Conservation (phyloP, 345 rosid species). For the Gossypium australe region DNA sequence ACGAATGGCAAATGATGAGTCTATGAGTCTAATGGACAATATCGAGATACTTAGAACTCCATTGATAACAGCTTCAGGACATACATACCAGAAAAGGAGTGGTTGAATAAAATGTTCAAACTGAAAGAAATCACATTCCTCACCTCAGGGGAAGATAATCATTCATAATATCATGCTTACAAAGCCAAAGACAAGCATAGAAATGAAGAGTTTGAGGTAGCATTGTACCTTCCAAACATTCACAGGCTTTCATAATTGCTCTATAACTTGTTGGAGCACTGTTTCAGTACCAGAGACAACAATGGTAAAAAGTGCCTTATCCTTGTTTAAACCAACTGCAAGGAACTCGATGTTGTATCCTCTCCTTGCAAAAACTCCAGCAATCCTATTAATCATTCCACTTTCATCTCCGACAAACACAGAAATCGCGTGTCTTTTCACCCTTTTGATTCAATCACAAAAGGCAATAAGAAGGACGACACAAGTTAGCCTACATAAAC, state of each 20-base stretch:
- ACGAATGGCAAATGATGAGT: no score
- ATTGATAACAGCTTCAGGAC: no score
- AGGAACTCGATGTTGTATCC: constrained; percentile 93
- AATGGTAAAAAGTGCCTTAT: constrained; percentile 89
- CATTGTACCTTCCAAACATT: constrained; percentile 74
- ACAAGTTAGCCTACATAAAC: neutral
- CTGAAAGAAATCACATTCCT: neutral
- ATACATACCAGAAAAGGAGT: no score
- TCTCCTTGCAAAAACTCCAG: constrained; percentile 94
- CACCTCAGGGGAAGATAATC: no score
- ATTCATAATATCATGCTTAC: no score
- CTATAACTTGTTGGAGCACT: constrained; percentile 75
- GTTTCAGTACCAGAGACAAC: constrained; percentile 86
- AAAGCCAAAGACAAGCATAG: no score
- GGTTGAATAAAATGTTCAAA: no score
- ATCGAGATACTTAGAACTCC: no score
- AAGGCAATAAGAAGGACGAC: neutral
- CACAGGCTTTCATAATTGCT: constrained; percentile 92
- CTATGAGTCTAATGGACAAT: no score
- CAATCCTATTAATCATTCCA: constrained; percentile 95
- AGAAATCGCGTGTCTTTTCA: constrained; percentile 72
- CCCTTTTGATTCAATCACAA: constrained; percentile 30
- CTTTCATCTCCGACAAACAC: constrained; percentile 98
- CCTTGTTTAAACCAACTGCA: constrained; percentile 89
- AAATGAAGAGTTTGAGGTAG: neutral